phyloP scores from a whole-genome alignment of 257 asterid genomes.

The Coffea eugenioides region DNA sequence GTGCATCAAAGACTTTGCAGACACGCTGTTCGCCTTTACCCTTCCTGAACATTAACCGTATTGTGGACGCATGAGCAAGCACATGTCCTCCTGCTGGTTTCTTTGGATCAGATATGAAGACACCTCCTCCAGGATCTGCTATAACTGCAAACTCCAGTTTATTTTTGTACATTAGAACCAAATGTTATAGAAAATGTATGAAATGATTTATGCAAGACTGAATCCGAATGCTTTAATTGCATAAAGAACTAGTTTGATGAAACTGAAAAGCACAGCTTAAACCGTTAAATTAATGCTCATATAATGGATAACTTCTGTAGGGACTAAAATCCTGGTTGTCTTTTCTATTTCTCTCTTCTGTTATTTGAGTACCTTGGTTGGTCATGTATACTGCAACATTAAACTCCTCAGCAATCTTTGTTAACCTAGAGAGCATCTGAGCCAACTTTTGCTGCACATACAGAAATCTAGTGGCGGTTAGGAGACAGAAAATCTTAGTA shows the following conservation, averaged over 20 bases:
- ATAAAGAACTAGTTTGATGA: not conserved
- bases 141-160: slow-evolving; percentile 64
- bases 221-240: not conserved
- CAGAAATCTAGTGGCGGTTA: slow-evolving; percentile 9
- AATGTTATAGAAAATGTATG: not conserved
- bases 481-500: slow-evolving; percentile 22
- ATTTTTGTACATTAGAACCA: slow-evolving; percentile 8
- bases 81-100: slow-evolving; percentile 99
- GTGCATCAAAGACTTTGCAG: slow-evolving; percentile 98
- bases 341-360: not conserved
- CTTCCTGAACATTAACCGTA: slow-evolving; percentile 96
- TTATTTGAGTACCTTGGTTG: slow-evolving; percentile 65
- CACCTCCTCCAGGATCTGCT: slow-evolving; percentile 99
- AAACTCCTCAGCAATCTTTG: slow-evolving; percentile 96
- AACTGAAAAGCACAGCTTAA: not conserved
- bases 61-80: slow-evolving; percentile 96
- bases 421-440: slow-evolving; percentile 93
- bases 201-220: not conserved
- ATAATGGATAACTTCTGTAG: not conserved
- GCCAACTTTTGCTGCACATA: slow-evolving; percentile 92
- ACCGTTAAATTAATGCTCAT: not conserved
- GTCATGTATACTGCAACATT: slow-evolving; percentile 99
- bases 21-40: slow-evolving; percentile 99
- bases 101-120: slow-evolving; percentile 95
- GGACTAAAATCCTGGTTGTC: not conserved